Percentiles rank a stretch among this genome's conserved stretches.
phyloP scores from a whole-genome alignment of 1,284 basidiomycete genomes.

The Chalciporus sp. region DNA sequence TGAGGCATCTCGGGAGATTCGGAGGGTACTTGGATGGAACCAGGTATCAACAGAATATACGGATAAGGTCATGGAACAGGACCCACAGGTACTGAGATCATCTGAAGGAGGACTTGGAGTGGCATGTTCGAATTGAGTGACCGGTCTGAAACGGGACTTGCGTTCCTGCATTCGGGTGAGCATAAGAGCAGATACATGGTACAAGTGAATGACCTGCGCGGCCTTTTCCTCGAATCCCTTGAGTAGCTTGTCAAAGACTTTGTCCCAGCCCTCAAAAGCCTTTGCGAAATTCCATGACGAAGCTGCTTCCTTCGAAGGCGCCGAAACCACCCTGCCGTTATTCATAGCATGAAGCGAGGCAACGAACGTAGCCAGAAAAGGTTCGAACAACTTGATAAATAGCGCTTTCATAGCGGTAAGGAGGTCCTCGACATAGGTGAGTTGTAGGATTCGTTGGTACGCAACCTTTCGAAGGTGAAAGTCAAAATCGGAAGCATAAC shows the following conservation, averaged over 20 bases:
- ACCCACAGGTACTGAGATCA: slow-evolving; percentile 55
- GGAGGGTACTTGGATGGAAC: slow-evolving; percentile 52
- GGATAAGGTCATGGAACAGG: neutral
- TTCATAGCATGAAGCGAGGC: slow-evolving; percentile 73
- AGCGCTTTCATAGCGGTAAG: slow-evolving; percentile 78
- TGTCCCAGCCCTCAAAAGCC: slow-evolving; percentile 83
- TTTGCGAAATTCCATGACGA: slow-evolving; percentile 68
- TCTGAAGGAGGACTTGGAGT: slow-evolving; percentile 58
- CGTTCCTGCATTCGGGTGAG: slow-evolving; percentile 53
- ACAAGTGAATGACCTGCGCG: slow-evolving; percentile 49
- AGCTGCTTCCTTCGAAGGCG: slow-evolving; percentile 40
- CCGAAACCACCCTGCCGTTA: slow-evolving; percentile 40
- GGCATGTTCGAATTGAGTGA: slow-evolving; percentile 41
- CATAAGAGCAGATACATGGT: neutral
- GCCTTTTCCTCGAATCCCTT: slow-evolving; percentile 77
- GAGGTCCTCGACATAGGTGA: slow-evolving; percentile 92
- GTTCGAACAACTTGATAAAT: slow-evolving; percentile 85
- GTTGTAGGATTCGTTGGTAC: slow-evolving; percentile 94
- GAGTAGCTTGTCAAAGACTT: slow-evolving; percentile 77
- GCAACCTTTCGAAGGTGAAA: slow-evolving; percentile 67
- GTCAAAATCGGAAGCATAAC: neutral
- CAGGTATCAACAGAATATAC: neutral
- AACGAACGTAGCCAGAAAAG: slow-evolving; percentile 80
- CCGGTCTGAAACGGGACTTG: slow-evolving; percentile 58
- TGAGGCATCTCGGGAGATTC: slow-evolving; percentile 56